Base-by-base conservation (phyloP, 345 rosid genomes). In the Toxicodendron radicans region DNA sequence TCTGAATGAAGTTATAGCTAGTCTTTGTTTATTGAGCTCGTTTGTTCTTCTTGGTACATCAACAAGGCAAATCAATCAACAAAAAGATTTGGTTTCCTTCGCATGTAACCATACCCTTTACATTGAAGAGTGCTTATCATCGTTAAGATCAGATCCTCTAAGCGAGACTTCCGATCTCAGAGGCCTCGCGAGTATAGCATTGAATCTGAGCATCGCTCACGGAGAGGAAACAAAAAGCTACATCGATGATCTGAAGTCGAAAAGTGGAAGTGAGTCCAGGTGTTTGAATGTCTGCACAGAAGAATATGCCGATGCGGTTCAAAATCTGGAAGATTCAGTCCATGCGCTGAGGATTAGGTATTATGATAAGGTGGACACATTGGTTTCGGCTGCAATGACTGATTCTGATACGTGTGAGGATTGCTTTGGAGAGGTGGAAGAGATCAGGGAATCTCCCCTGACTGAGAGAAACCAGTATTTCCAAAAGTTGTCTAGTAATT, bases 371-470 rank as follows among this genome's bases (percentile, higher is more conserved):
- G 58, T 58, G 59, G 72, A 75, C 43, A 11, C 76, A 12, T 56
- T 71, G 43, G 79, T 81, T 10, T 67, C 75, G 33, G 30, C 79
- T 7, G 77, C 84, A 13, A 78, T 75, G 81, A 71, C 81, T 16
- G 75, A 75, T 75, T 71, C 77, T 7, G 81, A 78, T 0, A 74
- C 79, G 0, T 71, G 81, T 17, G 84, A 81, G 38, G 69, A 68
- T 24, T 64, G 77, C 8, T 75, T 74, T 10, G 16, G 12, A 57
- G 81, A 75, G 64, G 46, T 24, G 30, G 62, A 33, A 0, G 45
- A 41, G 1, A 11, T 16, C 6, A 38, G 43, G 23, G 45, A 21
- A 3, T 67, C 77, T 71, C 77, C 61, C 2, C 10, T 78, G 33
- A 64, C 41, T 0, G 30, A 68, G 51, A 72, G 64, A 65, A 81